Evolutionary conservation across 805 yeast genomes (phyloP), one percentile per base, ranked within the genome.

Genomic region (Zygosaccharomyces bailii): DNA sequence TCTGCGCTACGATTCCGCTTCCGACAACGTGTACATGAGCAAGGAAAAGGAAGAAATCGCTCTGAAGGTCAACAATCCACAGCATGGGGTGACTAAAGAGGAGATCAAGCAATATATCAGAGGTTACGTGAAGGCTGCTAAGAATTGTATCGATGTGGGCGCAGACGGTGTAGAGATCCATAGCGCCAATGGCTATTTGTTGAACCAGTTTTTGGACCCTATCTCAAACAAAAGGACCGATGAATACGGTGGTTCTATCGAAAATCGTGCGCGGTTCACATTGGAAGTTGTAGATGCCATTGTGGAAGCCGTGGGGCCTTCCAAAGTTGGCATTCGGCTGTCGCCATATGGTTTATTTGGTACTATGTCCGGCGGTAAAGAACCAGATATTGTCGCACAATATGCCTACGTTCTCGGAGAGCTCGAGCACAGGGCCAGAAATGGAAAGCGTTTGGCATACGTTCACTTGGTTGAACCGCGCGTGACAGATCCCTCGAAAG

Each of bases 141-240:
- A 63, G 53, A 63, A 60, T 37, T 47, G 66, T n/a, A 46, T 67
- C 30, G 61, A 53, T 10, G 63, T 65, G 13, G 71, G 70, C 36
- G 71, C 71, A 41, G 87, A 84, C 60, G 81, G 81, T 50, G 75
- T 84, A 23, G 87, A 84, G 62, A 65, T 84, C 39, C 89, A 82
- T 59, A 69, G 69, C 30, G 88, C 88, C 17, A 80, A 82, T 59
- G 88, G 89, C 13, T 82, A 78, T 57, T 59, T 84, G 46, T 53
- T 78, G 32, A 70, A 73, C 62, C 78, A 78, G 61, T 82, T 84
- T 55, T 57, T 80, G 52, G 75, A 78, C 35, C 68, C 71, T 10
- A 53, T 63, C 5, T 65, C 71, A 39, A 72, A 73, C 59, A 61
- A 74, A 39, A 61, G 73, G 64, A 70, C 72, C 4, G 83, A 78